Evolutionary conservation across 495 filamentous ascomycete genomes (phyloP).

Genomic region (Lasiosphaeris hirsuta): DNA sequence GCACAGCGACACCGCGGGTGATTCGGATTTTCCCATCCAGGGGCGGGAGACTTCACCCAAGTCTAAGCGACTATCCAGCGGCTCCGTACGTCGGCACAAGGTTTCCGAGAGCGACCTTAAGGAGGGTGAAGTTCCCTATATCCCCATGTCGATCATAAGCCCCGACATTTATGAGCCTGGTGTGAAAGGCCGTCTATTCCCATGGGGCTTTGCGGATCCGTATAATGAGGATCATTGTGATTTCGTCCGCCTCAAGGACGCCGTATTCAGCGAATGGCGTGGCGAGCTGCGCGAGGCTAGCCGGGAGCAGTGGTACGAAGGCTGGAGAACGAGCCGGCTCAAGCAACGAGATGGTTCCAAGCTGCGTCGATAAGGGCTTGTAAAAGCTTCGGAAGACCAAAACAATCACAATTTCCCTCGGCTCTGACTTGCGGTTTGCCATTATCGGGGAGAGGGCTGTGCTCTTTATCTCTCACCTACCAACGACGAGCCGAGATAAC

Average conservation of each 20-base stretch:
- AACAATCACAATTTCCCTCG: not conserved
- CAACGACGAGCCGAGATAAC: not conserved
- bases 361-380: constrained; percentile 19
- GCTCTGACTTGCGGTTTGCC: not conserved
- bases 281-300: constrained; percentile 87
- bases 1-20: constrained; percentile 24
- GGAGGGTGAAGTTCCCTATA: constrained; percentile 49
- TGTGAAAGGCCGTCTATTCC: constrained; percentile 77
- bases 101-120: constrained; percentile 29
- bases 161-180: constrained; percentile 84
- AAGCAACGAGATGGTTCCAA: constrained; percentile 41
- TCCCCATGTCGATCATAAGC: constrained; percentile 90
- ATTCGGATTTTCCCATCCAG: constrained; percentile 29
- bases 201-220: constrained; percentile 95
- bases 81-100: constrained; percentile 46
- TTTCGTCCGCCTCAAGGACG: constrained; percentile 83
- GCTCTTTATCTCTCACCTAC: not conserved
- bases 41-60: constrained; percentile 35
- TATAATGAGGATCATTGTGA: constrained; percentile 90
- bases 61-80: constrained; percentile 46
- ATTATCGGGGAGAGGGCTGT: constrained; percentile 1
- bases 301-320: constrained; percentile 91
- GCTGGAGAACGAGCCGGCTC: constrained; percentile 75
- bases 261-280: constrained; percentile 91
- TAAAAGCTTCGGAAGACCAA: not conserved